Evolutionary conservation across 2,329 filamentous ascomycete species (phyloP).

Genomic region (Gliomastix tumulicola): DNA sequence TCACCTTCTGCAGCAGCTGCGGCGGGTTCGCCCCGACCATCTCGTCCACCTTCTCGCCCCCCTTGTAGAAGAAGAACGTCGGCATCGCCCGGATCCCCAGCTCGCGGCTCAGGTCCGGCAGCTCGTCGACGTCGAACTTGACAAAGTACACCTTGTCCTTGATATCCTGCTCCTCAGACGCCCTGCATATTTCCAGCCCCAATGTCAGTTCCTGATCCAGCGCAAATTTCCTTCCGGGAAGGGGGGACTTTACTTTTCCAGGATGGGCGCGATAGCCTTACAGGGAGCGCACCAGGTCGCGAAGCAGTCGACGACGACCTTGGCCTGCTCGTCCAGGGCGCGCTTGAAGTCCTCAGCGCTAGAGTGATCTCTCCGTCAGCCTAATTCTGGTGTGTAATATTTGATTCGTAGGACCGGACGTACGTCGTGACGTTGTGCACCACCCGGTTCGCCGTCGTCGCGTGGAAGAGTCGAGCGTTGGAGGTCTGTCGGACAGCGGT

Average conservation of each 20-base stretch:
- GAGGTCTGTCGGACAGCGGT: slow-evolving; percentile 3
- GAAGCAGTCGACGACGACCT: slow-evolving; percentile 78
- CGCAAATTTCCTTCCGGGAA: neutral
- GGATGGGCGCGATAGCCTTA: slow-evolving; percentile 77
- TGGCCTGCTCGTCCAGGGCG: slow-evolving; percentile 41
- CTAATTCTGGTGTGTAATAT: no score
- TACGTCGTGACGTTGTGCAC: slow-evolving; percentile 36
- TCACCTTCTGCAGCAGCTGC: slow-evolving; percentile 46
- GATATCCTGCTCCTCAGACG: slow-evolving; percentile 32
- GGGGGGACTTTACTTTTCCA: slow-evolving; percentile 27
- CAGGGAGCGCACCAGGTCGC: slow-evolving; percentile 93
- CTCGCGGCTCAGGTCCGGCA: slow-evolving; percentile 67
- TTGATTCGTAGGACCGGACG: no score
- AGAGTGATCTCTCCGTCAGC: slow-evolving; percentile 3
- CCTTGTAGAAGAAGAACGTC: slow-evolving; percentile 80
- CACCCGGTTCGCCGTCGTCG: slow-evolving; percentile 30
- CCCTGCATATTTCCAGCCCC: slow-evolving; percentile 8
- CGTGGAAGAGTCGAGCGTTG: slow-evolving; percentile 24
- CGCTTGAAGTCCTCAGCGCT: slow-evolving; percentile 54
- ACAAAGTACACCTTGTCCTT: slow-evolving; percentile 62
- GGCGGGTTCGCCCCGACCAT: slow-evolving; percentile 76
- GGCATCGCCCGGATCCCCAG: slow-evolving; percentile 87
- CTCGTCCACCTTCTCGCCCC: slow-evolving; percentile 64
- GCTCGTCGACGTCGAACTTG: slow-evolving; percentile 87
- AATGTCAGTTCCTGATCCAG: neutral